phyloP scores from a whole-genome alignment of 768 basidiomycete species.

The Naganishia friedmannii region DNA sequence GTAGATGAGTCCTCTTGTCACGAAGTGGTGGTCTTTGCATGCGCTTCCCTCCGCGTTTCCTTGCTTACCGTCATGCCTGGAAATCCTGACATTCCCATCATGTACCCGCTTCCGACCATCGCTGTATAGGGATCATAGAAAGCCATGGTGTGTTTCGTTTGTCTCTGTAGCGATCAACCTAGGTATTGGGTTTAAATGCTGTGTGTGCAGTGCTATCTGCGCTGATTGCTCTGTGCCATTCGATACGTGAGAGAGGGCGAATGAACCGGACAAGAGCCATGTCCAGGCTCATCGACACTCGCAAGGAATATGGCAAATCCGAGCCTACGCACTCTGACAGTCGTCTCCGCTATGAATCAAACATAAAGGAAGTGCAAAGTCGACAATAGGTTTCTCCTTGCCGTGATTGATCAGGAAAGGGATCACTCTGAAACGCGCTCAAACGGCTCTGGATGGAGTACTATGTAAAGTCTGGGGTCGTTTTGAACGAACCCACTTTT shows the following conservation, averaged over 20 bases:
- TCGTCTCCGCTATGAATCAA: not conserved
- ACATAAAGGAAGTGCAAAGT: not conserved
- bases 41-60: not conserved
- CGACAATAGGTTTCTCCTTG: not conserved
- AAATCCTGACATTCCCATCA: slow-evolving; percentile 22
- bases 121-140: slow-evolving; percentile 29
- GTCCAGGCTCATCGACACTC: too few species aligned
- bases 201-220: too few species aligned
- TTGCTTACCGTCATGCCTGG: slow-evolving; percentile 28
- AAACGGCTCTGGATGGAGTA: not conserved
- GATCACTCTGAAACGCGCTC: slow-evolving; percentile 13
- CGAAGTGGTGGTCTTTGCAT: not conserved
- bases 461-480: too few species aligned
- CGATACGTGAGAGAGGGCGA: not conserved
- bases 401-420: not conserved
- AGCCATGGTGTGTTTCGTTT: slow-evolving; percentile 4
- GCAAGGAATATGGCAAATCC: too few species aligned
- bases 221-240: not conserved
- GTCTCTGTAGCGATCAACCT: not conserved
- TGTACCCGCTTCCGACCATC: slow-evolving; percentile 20
- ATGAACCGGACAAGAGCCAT: too few species aligned
- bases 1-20: too few species aligned
- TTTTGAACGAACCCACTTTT: too few species aligned
- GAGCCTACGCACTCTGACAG: too few species aligned
- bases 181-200: not conserved